These are phyloP conservation scores for Dactylorhiza incarnata DNA, from an alignment of 106 monocot species.

Conservation along the genomic window DNA sequence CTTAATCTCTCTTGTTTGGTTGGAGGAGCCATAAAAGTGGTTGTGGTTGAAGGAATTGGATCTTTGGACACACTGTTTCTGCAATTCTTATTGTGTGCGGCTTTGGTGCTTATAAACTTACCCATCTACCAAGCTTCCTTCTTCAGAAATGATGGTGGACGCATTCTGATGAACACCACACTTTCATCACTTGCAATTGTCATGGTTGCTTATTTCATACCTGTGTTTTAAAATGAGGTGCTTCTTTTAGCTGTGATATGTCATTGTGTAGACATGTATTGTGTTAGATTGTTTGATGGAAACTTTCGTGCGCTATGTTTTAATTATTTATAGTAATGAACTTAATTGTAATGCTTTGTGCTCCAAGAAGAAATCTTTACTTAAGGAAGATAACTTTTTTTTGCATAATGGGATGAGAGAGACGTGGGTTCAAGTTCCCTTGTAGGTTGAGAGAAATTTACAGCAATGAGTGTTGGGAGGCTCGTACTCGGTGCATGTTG, in stretches of 20 bases:
- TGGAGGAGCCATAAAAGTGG: slow-evolving; percentile 20
- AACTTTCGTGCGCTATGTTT: no score
- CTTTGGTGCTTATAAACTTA: slow-evolving; percentile 34
- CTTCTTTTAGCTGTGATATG: background rate
- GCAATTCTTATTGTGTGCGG: slow-evolving; percentile 40
- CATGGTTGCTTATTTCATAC: background rate
- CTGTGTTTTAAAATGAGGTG: background rate
- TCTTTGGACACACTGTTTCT: slow-evolving; percentile 16
- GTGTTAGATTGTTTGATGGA: no score
- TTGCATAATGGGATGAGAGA: no score
- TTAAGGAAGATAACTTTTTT: no score
- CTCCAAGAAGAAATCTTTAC: no score
- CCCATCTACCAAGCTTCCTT: slow-evolving; percentile 54
- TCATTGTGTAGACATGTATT: no score
- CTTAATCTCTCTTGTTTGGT: slow-evolving; percentile 38
- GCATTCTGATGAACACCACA: slow-evolving; percentile 31
- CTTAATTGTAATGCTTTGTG: no score
- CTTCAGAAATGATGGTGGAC: slow-evolving; percentile 51
- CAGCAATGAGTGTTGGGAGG: no score
- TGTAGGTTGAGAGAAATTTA: no score
- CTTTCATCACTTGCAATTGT: slow-evolving; percentile 22
- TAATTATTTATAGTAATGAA: no score
- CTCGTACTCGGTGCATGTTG: no score
- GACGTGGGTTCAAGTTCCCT: no score
- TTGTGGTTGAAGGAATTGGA: slow-evolving; percentile 7